A percentile compares a stretch with the other conserved stretches of the same genome.
phyloP scores from a whole-genome alignment of 768 basidiomycete genomes.

The Cantharellus anzutake region DNA sequence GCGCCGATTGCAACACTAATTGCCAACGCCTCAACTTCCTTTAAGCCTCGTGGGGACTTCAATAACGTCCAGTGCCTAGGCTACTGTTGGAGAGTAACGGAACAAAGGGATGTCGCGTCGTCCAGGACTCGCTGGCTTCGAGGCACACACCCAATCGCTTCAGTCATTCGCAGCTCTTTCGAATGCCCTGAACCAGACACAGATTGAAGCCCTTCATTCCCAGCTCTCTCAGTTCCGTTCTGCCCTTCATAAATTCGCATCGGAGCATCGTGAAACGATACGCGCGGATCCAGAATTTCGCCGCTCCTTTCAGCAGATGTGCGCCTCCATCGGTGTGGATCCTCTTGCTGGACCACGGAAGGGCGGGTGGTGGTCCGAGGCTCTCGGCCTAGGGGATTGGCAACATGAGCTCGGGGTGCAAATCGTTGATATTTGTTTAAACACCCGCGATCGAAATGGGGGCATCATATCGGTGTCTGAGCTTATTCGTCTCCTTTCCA shows the following conservation, averaged over 20 bases:
- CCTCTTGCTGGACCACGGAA: constrained; percentile 72
- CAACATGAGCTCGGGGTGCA: constrained; percentile 91
- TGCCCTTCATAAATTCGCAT: constrained; percentile 61
- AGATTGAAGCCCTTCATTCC: constrained; percentile 58
- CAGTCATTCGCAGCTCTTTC: constrained; percentile 72
- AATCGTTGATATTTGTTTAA: constrained; percentile 81
- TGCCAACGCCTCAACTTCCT: not conserved
- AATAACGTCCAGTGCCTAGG: no score
- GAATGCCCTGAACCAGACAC: constrained; percentile 49
- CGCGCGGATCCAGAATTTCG: constrained; percentile 70
- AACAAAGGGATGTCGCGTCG: constrained; percentile 37
- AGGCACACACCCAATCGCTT: constrained; percentile 66
- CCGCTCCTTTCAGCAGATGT: constrained; percentile 91
- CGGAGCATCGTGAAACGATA: constrained; percentile 70
- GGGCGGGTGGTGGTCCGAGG: constrained; percentile 84
- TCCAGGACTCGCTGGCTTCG: constrained; percentile 75
- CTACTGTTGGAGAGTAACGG: no score
- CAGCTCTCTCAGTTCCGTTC: constrained; percentile 74
- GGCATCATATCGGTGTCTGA: constrained; percentile 83
- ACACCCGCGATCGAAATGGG: constrained; percentile 75
- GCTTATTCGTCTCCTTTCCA: constrained; percentile 57
- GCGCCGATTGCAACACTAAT: not conserved
- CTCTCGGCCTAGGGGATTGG: constrained; percentile 82
- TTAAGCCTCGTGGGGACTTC: not conserved
- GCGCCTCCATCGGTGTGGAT: constrained; percentile 84